Conservation (phyloP, 306 rosid species). For the Argentina anserina region DNA sequence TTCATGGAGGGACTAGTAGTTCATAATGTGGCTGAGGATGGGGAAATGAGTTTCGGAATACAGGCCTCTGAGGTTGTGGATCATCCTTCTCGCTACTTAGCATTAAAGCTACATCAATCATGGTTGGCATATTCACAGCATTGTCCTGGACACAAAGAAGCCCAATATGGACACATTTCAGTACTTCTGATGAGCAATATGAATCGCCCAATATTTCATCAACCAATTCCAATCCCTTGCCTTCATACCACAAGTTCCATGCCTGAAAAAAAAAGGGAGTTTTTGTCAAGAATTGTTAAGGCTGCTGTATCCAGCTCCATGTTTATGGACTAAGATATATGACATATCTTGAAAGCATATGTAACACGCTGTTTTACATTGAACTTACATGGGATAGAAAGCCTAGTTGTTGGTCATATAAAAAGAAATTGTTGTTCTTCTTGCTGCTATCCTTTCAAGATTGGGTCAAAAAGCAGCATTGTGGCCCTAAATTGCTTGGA, state of each 20-base stretch:
- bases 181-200: neutral
- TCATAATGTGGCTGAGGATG: neutral
- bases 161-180: conserved; percentile 28
- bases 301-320: neutral
- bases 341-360: too few relatives aligned
- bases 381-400: conserved; percentile 32
- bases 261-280: neutral
- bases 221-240: conserved; percentile 14
- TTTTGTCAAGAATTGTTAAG: neutral
- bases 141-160: conserved; percentile 30
- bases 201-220: conserved; percentile 10
- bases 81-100: conserved; percentile 6
- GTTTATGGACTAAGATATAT: too few relatives aligned
- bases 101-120: conserved; percentile 24
- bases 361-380: too few relatives aligned
- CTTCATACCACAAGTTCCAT: conserved; percentile 24
- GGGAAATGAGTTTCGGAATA: too few relatives aligned
- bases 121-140: conserved; percentile 25
- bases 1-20: conserved; percentile 52
- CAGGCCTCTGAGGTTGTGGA: conserved; percentile 26
- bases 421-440: conserved; percentile 51
- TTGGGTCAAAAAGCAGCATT: too few relatives aligned
- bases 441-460: too few relatives aligned
- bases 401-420: neutral
- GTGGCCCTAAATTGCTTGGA: too few relatives aligned